Evolutionary conservation across 345 rosid species (phyloP), one percentile per base, ranked within the genome.

Genomic region (Eucalyptus cladocalyx): DNA sequence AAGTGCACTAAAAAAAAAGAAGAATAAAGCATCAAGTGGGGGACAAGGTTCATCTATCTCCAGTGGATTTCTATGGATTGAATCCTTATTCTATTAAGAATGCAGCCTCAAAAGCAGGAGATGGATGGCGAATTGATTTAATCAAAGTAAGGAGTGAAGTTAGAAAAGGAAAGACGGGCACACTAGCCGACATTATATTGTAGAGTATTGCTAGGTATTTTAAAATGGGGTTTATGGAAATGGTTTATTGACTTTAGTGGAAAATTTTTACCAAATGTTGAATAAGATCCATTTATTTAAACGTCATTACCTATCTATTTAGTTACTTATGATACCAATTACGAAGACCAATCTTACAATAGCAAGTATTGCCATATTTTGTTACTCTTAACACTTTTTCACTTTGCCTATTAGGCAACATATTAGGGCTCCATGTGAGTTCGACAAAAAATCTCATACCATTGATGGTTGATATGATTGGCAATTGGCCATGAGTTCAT

Each of bases 11-110:
- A 50, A 32, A 50, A 50, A 23, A 17, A 19, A 53, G 45, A 24
- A 43, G 32, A 86, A 56, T 92, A 89, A 91, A 92, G 47, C 47
- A 90, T 76, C 65, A 86, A 88, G 81, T 72, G 48, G 34, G 34
- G 69, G 91, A 92, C 92, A 91, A 85, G 83, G 88, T 42, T 93
- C 83, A 92, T 87, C 92, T 92, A 94, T 88, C 86, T 87, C 54
- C 80, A 90, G 89, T 89, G 88, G 89, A 92, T 89, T 91, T 90
- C 67, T 87, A 87, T 80, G 60, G 86, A 76, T 81, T 85, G 23
- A 89, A 60, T 62, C 86, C 86, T 67, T 90, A 88, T 92, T 76
- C 9, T 90, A 91, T 53, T 87, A 88, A 26, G 85, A 54, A 86
- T 76, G 43, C 54, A 81, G 72, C 90, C 89, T 89, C 87, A 92